These are phyloP conservation scores for Epithemia pelagica DNA, from an alignment of 108 stramenopile genomes.

Conservation along the genomic window DNA sequence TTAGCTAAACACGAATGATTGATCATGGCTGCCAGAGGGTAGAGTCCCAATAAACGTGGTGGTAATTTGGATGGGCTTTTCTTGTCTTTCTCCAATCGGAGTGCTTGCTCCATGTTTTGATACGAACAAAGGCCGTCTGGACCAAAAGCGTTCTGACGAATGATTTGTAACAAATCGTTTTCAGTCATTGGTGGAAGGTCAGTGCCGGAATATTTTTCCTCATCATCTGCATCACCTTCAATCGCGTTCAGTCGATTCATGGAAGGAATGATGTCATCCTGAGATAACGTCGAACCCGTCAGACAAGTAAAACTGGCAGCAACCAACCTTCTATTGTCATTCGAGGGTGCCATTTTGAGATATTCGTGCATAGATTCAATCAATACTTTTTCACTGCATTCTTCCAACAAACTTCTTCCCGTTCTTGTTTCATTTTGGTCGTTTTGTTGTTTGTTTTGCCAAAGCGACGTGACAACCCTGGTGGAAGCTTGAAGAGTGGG, in stretches of 20 bases:
- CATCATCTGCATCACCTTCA: neutral
- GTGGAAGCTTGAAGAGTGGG: slow-evolving; percentile 29
- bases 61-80: slow-evolving; percentile 6
- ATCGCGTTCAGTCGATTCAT: neutral
- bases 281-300: neutral
- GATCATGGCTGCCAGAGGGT: slow-evolving; percentile 78
- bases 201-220: neutral
- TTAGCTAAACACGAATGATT: slow-evolving; percentile 77
- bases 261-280: neutral
- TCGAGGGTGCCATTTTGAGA: neutral
- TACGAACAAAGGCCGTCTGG: slow-evolving; percentile 36
- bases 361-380: slow-evolving; percentile 39
- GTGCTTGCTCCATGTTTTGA: slow-evolving; percentile 18
- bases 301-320: neutral
- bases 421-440: slow-evolving; percentile 13
- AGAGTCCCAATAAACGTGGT: slow-evolving; percentile 55
- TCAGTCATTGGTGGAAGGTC: neutral
- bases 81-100: neutral
- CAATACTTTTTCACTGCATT: slow-evolving; percentile 40
- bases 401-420: slow-evolving; percentile 27
- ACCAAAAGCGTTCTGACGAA: slow-evolving; percentile 69
- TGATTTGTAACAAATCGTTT: slow-evolving; percentile 42
- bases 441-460: neutral
- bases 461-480: neutral
- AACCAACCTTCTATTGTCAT: neutral